Percentiles rank a stretch among this genome's conserved stretches.
Evolutionary conservation across 2,329 filamentous ascomycete genomes (phyloP).

Genomic region (Blastomyces percursus): DNA sequence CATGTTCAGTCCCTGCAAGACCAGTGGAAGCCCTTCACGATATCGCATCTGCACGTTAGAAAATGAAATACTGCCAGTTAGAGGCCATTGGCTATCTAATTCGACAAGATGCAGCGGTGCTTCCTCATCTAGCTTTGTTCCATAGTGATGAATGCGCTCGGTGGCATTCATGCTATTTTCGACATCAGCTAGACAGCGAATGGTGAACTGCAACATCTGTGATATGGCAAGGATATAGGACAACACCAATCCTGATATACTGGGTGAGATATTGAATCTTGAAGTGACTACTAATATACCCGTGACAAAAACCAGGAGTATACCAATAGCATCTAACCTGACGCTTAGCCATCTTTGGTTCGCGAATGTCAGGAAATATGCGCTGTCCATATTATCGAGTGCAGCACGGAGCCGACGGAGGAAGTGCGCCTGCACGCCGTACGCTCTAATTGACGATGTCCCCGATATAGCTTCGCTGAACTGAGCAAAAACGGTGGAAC

Average conservation of each 20-base stretch:
- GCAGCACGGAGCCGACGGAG: constrained; percentile 55
- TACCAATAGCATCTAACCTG: constrained; percentile 74
- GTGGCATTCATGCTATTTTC: constrained; percentile 98
- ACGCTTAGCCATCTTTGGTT: constrained; percentile 91
- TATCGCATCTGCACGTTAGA: constrained; percentile 70
- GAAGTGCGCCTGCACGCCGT: constrained; percentile 70
- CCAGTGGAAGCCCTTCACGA: constrained; percentile 58
- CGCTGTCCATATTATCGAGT: constrained; percentile 85
- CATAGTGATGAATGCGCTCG: constrained; percentile 84
- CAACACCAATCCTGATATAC: constrained; percentile 75
- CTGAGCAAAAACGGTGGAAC: constrained; percentile 78
- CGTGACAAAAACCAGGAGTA: constrained; percentile 71
- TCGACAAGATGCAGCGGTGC: constrained; percentile 66
- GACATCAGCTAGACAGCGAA: constrained; percentile 85
- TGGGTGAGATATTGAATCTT: constrained; percentile 72
- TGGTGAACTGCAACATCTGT: constrained; percentile 91
- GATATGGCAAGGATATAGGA: constrained; percentile 90
- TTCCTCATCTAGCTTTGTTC: constrained; percentile 75
- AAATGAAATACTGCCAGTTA: constrained; percentile 71
- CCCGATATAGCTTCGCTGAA: constrained; percentile 75
- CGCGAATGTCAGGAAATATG: constrained; percentile 89
- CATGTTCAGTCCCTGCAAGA: constrained; percentile 54
- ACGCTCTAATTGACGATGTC: constrained; percentile 76
- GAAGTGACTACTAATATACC: constrained; percentile 88
- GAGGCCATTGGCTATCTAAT: constrained; percentile 68